Evolutionary conservation across 108 stramenopile species (phyloP).

Genomic region (Cyclostephanos tholiformis): DNA sequence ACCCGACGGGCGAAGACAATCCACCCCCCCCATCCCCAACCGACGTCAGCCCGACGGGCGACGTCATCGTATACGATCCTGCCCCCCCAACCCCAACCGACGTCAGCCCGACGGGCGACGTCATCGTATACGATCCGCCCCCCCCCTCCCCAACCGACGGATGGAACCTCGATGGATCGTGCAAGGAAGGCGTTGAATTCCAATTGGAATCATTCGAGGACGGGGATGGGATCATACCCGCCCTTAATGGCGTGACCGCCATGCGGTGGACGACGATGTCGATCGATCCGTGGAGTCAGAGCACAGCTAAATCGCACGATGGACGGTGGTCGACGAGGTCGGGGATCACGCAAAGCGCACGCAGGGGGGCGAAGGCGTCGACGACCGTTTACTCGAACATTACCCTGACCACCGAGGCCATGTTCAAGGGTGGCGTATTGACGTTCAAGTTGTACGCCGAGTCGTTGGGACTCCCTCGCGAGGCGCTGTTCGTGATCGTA

Average conservation of each 20-base stretch:
- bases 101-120: no score
- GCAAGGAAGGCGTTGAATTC: not conserved
- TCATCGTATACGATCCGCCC: no score
- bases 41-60: slow-evolving; percentile 14
- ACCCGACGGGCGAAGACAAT: slow-evolving; percentile 18
- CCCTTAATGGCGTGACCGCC: not conserved
- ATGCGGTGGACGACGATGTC: slow-evolving; percentile 2
- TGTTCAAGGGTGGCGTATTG: slow-evolving; percentile 30
- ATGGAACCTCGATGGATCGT: not conserved
- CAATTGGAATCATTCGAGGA: slow-evolving; percentile 35
- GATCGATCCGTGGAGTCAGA: slow-evolving; percentile 10
- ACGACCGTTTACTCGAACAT: slow-evolving; percentile 24
- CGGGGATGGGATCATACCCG: not conserved
- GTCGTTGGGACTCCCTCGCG: slow-evolving; percentile 31
- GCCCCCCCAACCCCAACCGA: not conserved
- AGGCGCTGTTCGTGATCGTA: slow-evolving; percentile 34
- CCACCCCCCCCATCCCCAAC: not conserved
- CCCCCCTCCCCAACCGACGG: not conserved
- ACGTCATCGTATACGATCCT: not conserved
- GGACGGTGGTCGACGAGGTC: slow-evolving; percentile 15
- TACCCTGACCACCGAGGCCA: slow-evolving; percentile 19
- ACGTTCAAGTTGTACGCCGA: slow-evolving; percentile 25
- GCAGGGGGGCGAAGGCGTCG: not conserved
- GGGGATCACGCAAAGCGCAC: slow-evolving; percentile 9
- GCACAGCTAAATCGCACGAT: slow-evolving; percentile 7